Conservation (phyloP, 208 protist species). For the Crithidia mellificae region DNA sequence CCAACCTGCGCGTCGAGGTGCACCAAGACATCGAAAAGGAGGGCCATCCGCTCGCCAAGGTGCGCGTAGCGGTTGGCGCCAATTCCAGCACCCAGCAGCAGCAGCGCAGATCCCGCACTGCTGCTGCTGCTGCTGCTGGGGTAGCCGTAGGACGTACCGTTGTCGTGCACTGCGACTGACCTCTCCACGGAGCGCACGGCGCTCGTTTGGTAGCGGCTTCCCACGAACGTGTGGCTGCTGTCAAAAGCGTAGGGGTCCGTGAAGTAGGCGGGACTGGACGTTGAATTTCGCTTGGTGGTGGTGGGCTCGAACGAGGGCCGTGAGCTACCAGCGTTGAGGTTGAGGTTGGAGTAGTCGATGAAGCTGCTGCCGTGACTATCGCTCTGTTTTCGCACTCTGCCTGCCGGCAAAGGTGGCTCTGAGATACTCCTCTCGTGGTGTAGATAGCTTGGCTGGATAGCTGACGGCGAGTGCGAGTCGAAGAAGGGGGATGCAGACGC, state of each 20-base stretch:
- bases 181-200: background rate
- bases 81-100: constrained; percentile 14
- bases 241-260: background rate
- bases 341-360: background rate
- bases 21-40: constrained; percentile 32
- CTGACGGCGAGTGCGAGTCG: constrained; percentile 6
- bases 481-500: background rate
- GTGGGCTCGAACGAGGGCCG: background rate
- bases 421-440: background rate
- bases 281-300: no score
- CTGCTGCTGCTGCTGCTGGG: background rate
- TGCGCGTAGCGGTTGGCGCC: constrained; percentile 8
- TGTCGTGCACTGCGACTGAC: background rate
- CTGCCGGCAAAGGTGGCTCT: background rate
- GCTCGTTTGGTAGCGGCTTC: background rate
- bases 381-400: background rate
- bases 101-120: no score
- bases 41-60: constrained; percentile 20
- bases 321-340: background rate
- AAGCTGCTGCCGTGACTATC: background rate
- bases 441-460: constrained; percentile 8
- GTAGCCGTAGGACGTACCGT: background rate
- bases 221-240: background rate
- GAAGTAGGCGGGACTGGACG: background rate
- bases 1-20: constrained; percentile 27